Evolutionary conservation across 2,329 filamentous ascomycete species (phyloP).

Genomic region (Pseudocercospora vitis): DNA sequence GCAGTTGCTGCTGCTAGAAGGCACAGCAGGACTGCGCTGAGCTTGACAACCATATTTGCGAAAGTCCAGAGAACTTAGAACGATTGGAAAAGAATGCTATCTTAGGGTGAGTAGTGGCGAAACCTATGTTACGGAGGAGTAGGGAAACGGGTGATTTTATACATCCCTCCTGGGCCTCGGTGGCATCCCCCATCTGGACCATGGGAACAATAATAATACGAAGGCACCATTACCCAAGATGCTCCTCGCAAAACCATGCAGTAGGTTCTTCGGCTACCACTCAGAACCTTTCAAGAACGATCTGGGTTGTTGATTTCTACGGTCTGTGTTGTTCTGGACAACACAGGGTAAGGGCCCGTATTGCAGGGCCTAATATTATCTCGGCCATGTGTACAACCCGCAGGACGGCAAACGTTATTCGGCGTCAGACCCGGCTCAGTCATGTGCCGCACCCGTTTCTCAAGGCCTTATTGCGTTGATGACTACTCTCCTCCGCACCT

Average conservation of each 20-base stretch:
- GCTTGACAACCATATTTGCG: neutral
- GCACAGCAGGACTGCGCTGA: slow-evolving; percentile 1
- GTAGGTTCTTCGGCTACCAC: neutral
- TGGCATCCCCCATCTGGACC: too few relatives aligned
- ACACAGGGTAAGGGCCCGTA: neutral
- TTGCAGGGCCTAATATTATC: slow-evolving; percentile 1
- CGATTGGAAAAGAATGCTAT: too few relatives aligned
- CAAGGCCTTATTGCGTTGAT: too few relatives aligned
- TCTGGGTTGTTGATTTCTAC: neutral
- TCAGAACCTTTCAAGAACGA: neutral
- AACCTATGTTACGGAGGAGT: too few relatives aligned
- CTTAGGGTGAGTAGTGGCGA: neutral
- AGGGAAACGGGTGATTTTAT: too few relatives aligned
- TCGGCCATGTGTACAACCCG: too few relatives aligned
- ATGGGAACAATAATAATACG: neutral
- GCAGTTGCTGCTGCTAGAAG: slow-evolving; percentile 1
- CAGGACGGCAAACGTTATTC: neutral
- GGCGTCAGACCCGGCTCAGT: too few relatives aligned
- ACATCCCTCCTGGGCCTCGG: too few relatives aligned
- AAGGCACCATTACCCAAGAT: too few relatives aligned
- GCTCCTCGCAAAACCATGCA: neutral
- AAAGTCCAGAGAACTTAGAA: too few relatives aligned
- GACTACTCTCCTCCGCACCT: too few relatives aligned
- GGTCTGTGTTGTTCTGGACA: neutral
- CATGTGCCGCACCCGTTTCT: too few relatives aligned